Percentiles rank a stretch among this genome's conserved stretches.
These are phyloP conservation scores for Phylloporus sp. DNA, from an alignment of 768 basidiomycete genomes.

Conservation along the genomic window DNA sequence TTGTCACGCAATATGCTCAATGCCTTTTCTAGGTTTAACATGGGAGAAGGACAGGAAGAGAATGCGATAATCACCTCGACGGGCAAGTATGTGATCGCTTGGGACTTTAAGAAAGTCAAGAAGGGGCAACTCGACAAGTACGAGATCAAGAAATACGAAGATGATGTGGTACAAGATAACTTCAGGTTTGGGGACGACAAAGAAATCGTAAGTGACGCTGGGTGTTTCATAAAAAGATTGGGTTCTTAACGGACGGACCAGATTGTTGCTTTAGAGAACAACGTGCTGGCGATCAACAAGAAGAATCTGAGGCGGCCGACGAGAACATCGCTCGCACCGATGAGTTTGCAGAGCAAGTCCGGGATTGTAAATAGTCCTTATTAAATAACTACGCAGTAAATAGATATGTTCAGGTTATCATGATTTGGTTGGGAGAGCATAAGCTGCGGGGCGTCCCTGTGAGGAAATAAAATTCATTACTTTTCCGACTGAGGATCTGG, in stretches of 20 bases:
- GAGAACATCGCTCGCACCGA: conserved; percentile 61
- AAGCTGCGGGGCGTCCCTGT: neutral
- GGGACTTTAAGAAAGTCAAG: conserved; percentile 97
- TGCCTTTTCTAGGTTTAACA: conserved; percentile 71
- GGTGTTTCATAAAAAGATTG: neutral
- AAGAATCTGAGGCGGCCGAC: conserved; percentile 83
- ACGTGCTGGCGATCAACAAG: conserved; percentile 94
- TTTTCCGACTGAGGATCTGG: conserved; percentile 4
- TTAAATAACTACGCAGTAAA: conserved; percentile 22
- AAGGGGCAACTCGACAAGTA: conserved; percentile 88
- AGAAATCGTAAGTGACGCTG: conserved; percentile 69
- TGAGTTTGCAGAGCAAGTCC: conserved; percentile 47
- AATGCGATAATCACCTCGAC: conserved; percentile 95
- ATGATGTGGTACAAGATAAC: conserved; percentile 92
- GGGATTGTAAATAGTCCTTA: conserved; percentile 68
- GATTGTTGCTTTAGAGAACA: conserved; percentile 94
- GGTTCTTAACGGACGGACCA: conserved; percentile 30
- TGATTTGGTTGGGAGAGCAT: neutral
- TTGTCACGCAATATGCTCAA: neutral
- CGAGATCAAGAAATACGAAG: conserved; percentile 95
- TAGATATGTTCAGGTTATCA: neutral
- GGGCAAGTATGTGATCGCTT: conserved; percentile 88
- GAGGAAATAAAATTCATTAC: conserved; percentile 22
- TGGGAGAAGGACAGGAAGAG: conserved; percentile 82
- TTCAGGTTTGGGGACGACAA: conserved; percentile 98